These are phyloP conservation scores for Didymella arachidicola DNA, from an alignment of 2,329 filamentous ascomycete genomes.

Conservation along the genomic window DNA sequence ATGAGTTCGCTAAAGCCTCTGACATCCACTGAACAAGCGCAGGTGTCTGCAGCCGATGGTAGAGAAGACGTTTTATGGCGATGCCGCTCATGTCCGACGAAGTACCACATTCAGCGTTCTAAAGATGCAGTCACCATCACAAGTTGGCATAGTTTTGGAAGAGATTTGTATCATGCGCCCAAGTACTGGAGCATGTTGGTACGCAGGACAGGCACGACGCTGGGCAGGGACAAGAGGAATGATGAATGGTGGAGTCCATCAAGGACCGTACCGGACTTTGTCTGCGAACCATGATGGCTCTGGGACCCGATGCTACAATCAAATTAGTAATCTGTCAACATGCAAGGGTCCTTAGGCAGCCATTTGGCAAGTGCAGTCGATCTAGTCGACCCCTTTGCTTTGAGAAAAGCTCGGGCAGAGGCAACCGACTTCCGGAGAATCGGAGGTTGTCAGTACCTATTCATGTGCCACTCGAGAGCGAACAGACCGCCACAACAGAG, in stretches of 20 bases:
- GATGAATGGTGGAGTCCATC: constrained; percentile 11
- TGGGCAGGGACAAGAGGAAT: constrained; percentile 3
- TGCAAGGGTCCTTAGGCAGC: too few species aligned
- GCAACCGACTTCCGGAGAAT: too few species aligned
- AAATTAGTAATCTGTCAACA: too few species aligned
- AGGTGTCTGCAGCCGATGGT: neutral
- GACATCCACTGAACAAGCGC: neutral
- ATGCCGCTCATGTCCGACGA: constrained; percentile 4
- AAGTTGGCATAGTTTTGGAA: constrained; percentile 6
- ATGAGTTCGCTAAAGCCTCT: neutral
- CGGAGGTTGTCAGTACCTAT: too few species aligned
- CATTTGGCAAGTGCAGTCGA: too few species aligned
- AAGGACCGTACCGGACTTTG: neutral
- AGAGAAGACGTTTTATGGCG: neutral
- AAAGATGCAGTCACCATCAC: neutral
- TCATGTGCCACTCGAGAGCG: too few species aligned
- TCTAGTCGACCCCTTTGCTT: too few species aligned
- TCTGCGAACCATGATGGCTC: neutral
- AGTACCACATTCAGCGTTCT: neutral
- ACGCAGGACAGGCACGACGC: neutral
- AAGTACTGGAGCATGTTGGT: constrained; percentile 5
- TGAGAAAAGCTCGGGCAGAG: too few species aligned
- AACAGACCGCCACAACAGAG: too few species aligned
- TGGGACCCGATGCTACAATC: too few species aligned
- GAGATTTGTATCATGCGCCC: neutral